phyloP scores from a whole-genome alignment of 768 basidiomycete species.

The Neoboletus brunneissimus region DNA sequence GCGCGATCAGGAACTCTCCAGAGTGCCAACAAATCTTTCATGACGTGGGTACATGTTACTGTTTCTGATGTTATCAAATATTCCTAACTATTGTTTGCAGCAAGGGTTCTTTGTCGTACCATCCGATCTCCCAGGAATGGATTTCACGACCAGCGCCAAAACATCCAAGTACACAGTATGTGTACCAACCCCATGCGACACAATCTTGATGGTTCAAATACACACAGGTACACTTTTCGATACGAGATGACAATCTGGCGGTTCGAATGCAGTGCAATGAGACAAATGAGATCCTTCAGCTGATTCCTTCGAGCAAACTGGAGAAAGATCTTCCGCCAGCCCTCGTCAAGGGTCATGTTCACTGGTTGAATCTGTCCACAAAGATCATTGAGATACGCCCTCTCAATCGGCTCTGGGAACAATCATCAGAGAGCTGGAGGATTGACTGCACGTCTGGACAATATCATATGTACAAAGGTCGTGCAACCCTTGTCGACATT shows the following conservation, averaged over 20 bases:
- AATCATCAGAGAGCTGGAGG: too few relatives aligned
- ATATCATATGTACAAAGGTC: background rate
- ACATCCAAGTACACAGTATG: background rate
- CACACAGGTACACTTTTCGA: constrained; percentile 16
- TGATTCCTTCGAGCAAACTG: constrained; percentile 16
- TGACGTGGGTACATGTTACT: background rate
- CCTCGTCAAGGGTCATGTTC: too few relatives aligned
- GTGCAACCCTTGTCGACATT: constrained; percentile 17
- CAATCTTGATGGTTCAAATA: background rate
- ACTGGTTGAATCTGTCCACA: too few relatives aligned
- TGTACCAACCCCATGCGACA: background rate
- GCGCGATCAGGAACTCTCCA: background rate
- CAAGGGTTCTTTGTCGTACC: background rate
- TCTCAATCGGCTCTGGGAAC: too few relatives aligned
- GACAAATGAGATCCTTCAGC: constrained; percentile 4
- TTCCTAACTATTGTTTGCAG: background rate
- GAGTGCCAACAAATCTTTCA: constrained; percentile 1
- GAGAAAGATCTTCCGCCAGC: too few relatives aligned
- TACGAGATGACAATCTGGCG: constrained; percentile 1
- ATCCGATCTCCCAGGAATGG: background rate
- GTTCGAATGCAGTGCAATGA: constrained; percentile 2
- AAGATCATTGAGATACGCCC: too few relatives aligned
- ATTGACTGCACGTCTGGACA: too few relatives aligned
- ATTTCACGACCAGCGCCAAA: background rate
- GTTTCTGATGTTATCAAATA: background rate